These are phyloP conservation scores for Kwoniella sp. DNA, from an alignment of 768 basidiomycete genomes.

Conservation along the genomic window DNA sequence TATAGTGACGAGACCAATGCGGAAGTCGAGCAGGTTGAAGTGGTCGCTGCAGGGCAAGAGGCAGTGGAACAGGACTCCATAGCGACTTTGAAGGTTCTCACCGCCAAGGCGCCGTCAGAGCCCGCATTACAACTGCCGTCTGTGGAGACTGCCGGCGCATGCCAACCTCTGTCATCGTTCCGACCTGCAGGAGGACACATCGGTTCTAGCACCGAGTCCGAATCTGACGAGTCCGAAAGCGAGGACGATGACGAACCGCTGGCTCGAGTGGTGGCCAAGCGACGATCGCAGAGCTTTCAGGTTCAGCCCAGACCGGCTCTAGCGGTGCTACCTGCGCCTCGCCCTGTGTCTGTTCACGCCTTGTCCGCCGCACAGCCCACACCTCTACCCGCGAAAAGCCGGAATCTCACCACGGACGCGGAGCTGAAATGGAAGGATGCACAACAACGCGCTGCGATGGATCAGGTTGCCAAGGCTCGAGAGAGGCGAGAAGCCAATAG, in stretches of 20 bases:
- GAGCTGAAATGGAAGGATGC: conserved; percentile 3
- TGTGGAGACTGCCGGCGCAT: no score
- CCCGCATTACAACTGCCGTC: conserved; percentile 1
- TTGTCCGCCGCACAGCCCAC: conserved; percentile 8
- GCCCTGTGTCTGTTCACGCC: not conserved
- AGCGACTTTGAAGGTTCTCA: not conserved
- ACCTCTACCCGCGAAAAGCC: not conserved
- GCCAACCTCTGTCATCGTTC: conserved; percentile 25
- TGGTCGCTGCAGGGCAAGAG: not conserved
- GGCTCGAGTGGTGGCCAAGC: conserved; percentile 4
- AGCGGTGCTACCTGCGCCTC: not conserved
- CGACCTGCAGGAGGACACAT: conserved; percentile 1
- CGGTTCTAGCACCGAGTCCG: not conserved
- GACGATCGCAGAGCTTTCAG: conserved; percentile 4
- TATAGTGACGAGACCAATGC: not conserved
- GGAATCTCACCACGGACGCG: conserved; percentile 4
- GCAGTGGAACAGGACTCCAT: not conserved
- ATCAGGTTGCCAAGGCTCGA: conserved; percentile 22
- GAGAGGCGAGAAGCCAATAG: conserved; percentile 20
- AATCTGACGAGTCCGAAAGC: conserved; percentile 18
- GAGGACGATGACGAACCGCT: conserved; percentile 24
- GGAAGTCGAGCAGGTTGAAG: not conserved
- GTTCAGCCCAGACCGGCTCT: not conserved
- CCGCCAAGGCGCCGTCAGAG: not conserved
- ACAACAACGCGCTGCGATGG: conserved; percentile 15